Base-by-base conservation (phyloP, 2,329 filamentous ascomycete genomes). In the Hymenoscyphus fraxineus region DNA sequence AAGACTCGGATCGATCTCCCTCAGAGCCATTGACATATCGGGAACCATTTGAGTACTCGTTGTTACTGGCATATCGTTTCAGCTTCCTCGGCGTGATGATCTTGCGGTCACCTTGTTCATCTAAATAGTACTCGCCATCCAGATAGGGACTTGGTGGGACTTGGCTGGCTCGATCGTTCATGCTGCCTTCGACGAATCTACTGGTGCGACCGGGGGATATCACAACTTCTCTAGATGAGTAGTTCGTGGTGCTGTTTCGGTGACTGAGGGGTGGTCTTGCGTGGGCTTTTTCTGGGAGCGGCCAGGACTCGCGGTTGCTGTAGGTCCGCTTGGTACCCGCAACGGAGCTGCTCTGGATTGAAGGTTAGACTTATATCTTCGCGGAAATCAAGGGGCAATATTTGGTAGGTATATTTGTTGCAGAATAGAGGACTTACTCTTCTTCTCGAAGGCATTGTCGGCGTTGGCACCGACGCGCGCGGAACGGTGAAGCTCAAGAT, bases 131-230 rank as follows among this genome's bases (percentile, higher is more conserved):
- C 13, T 61, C 6, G 35, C 35, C 55, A 39, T 65, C 73, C 9
- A 74, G 62, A 44, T 73, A 76, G 54, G 69, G 63, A 40, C 61
- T 59, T 12, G 74, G 74, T 35, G 92, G 92, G 65, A 82, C 84
- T 65, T 86, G 83, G 73, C 90, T 93, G 39, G 85, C 81, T 68
- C 90, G 87, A 76, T 96, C 91, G 73, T 88, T 92, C 91, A 97
- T 94, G 72, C 89, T 94, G 51, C 90, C 93, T 78, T 97, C 93
- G 44, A 84, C 77, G 69, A 89, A 89, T 62, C 78, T 88, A 72
- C 83, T 96, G 81, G 78, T 86, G 75, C 79, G 85, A 80, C 70
- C 77, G 66, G 78, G 74, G 65, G 72, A 74, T 59, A 68, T 69
- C 9, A 35, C 35, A 10, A 35, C 35, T 7, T 66, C 65, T 39